These are phyloP conservation scores for Trichoderma semiorbis DNA, from an alignment of 2,329 filamentous ascomycete genomes.

Conservation along the genomic window DNA sequence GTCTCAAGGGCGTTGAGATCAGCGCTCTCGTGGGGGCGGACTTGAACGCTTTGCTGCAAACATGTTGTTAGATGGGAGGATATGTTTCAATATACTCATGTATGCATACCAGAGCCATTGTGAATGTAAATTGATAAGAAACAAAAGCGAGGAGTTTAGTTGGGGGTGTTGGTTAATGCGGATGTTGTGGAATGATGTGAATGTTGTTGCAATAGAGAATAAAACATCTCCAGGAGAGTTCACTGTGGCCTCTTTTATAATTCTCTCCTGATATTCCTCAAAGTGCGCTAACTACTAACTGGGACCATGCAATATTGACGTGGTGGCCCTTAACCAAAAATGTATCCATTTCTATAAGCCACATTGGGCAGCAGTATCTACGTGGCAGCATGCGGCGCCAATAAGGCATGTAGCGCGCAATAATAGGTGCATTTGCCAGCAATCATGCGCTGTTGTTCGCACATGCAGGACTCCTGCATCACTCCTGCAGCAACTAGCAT, in stretches of 20 bases:
- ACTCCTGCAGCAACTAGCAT: conserved; percentile 5
- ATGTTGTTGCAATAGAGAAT: not conserved
- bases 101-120: not conserved
- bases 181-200: not conserved
- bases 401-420: conserved; percentile 8
- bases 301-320: not conserved
- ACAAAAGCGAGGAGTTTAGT: not conserved
- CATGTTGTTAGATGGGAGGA: not conserved
- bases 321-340: not conserved
- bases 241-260: not conserved
- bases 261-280: not conserved
- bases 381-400: conserved; percentile 9
- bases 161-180: not conserved
- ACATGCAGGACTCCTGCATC: not conserved
- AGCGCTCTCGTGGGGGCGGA: not conserved
- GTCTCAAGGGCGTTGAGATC: not conserved
- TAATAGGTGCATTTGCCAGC: conserved; percentile 13
- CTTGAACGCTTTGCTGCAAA: not conserved
- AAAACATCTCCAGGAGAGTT: not conserved
- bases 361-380: conserved; percentile 12
- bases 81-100: not conserved
- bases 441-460: conserved; percentile 12
- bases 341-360: conserved; percentile 6
- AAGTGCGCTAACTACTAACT: not conserved
- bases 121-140: not conserved